A percentile compares a stretch with the other conserved stretches of the same genome.
These are phyloP conservation scores for Pseudogymnoascus sp. DNA, from an alignment of 2,329 filamentous ascomycete genomes.

Conservation along the genomic window DNA sequence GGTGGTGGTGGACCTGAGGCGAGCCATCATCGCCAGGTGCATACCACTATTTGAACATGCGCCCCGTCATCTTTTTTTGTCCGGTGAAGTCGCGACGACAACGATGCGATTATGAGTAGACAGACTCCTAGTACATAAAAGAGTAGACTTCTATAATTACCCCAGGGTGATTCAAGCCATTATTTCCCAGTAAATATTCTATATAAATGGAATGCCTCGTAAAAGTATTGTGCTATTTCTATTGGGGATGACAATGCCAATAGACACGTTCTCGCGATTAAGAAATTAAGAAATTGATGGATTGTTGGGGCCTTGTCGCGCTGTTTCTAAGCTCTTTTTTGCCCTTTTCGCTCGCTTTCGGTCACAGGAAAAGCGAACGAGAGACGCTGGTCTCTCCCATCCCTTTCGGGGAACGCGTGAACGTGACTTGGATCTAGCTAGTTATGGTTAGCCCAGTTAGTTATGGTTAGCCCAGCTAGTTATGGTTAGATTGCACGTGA, in stretches of 20 bases:
- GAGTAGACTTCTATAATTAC: background rate
- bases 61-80: background rate
- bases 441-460: background rate
- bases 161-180: background rate
- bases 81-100: background rate
- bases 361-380: background rate
- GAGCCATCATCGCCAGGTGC: slow-evolving; percentile 1
- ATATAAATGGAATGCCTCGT: background rate
- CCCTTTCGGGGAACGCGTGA: background rate
- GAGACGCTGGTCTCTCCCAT: too few relatives aligned
- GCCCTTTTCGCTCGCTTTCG: background rate
- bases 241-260: too few relatives aligned
- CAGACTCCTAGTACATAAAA: too few relatives aligned
- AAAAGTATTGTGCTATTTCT: too few relatives aligned
- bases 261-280: too few relatives aligned
- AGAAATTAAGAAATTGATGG: background rate
- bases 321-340: background rate
- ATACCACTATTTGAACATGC: slow-evolving; percentile 2
- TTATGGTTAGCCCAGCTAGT: too few relatives aligned
- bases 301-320: slow-evolving; percentile 7
- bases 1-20: slow-evolving; percentile 10
- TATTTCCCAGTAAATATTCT: background rate
- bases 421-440: background rate
- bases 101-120: background rate
- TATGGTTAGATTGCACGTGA: background rate